Conservation (phyloP, 768 basidiomycete genomes). For the Termitomyces heimii region DNA sequence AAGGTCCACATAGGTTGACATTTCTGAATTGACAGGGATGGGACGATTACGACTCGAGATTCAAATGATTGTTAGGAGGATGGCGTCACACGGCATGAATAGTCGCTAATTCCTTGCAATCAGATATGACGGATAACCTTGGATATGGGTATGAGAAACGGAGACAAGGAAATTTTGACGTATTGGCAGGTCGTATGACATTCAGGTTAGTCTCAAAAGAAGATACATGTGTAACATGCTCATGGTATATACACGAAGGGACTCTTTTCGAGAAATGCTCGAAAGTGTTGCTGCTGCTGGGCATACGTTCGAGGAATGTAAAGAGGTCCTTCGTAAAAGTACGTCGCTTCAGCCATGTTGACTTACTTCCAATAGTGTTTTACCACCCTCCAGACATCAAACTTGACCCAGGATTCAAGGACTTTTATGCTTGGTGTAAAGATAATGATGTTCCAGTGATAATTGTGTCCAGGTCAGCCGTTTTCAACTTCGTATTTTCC, state of each 20-base stretch:
- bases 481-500: not conserved
- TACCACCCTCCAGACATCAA: constrained; percentile 55
- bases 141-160: constrained; percentile 79
- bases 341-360: constrained; percentile 5
- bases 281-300: constrained; percentile 69
- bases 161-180: constrained; percentile 66
- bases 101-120: not conserved
- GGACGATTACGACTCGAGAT: constrained; percentile 89
- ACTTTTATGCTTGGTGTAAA: constrained; percentile 84
- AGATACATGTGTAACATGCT: not conserved
- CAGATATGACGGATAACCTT: constrained; percentile 85
- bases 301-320: constrained; percentile 83
- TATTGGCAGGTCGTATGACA: constrained; percentile 57
- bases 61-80: constrained; percentile 81
- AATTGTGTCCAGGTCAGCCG: constrained; percentile 78
- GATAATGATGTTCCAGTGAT: constrained; percentile 77
- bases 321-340: constrained; percentile 70
- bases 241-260: constrained; percentile 39
- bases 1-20: not conserved
- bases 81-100: not conserved
- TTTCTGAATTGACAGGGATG: constrained; percentile 52
- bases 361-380: constrained; percentile 1
- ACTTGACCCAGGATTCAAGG: constrained; percentile 84
- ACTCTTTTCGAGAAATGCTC: constrained; percentile 86
- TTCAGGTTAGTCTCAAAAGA: constrained; percentile 51